phyloP scores from a whole-genome alignment of 805 yeast genomes.

The Ogataea thermomethanolica region DNA sequence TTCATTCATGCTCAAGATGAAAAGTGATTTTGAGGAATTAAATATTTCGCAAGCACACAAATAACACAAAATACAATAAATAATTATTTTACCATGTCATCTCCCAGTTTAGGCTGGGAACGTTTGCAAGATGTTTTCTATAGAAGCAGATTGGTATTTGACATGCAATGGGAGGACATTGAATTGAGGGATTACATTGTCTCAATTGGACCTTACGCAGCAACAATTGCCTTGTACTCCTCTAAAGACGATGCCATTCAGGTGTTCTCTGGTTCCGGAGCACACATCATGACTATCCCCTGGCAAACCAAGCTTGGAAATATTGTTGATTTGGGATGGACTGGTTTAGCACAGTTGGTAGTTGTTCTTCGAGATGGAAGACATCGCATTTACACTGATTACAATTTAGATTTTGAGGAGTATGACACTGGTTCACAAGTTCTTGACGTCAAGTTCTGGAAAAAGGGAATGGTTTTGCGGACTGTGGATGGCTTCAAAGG shows the following conservation, averaged over 20 bases:
- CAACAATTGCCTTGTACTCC: conserved; percentile 52
- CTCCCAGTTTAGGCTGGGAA: conserved; percentile 61
- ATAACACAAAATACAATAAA: too few species aligned
- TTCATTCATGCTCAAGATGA: conserved; percentile 24
- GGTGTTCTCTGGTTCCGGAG: conserved; percentile 36
- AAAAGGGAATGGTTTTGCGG: conserved; percentile 42
- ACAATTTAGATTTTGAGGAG: conserved; percentile 64
- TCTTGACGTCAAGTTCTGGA: conserved; percentile 37
- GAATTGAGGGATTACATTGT: conserved; percentile 41
- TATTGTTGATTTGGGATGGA: conserved; percentile 53
- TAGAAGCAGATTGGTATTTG: conserved; percentile 55
- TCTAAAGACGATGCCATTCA: conserved; percentile 25
- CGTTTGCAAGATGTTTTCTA: conserved; percentile 69
- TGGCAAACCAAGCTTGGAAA: conserved; percentile 49
- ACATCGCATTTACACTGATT: conserved; percentile 58
- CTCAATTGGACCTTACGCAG: conserved; percentile 48
- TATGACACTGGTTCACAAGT: conserved; percentile 38
- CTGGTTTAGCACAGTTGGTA: conserved; percentile 49
- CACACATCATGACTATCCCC: conserved; percentile 29
- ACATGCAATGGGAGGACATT: conserved; percentile 45
- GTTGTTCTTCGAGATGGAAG: conserved; percentile 52
- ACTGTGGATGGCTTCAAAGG: conserved; percentile 23
- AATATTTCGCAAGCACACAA: background rate
- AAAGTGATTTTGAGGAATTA: background rate
- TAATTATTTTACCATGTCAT: conserved; percentile 1